A percentile compares a stretch with the other conserved stretches of the same genome.
These are phyloP conservation scores for Xanthoconium stramineum DNA, from an alignment of 768 basidiomycete genomes.

Conservation along the genomic window DNA sequence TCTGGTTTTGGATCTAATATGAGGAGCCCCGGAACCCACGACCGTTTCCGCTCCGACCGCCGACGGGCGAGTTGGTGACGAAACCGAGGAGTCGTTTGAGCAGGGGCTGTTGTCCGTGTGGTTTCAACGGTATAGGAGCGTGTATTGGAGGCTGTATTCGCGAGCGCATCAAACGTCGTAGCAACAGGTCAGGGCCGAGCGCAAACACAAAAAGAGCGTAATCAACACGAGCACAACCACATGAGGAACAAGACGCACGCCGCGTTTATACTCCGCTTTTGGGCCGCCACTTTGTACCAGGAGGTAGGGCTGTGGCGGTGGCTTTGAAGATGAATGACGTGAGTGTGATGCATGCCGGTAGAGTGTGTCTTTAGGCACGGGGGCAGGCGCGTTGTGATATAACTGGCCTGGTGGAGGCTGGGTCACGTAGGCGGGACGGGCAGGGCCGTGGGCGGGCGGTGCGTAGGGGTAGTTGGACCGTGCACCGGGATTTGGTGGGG, in stretches of 20 bases:
- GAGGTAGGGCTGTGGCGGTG: constrained; percentile 25
- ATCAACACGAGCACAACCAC: constrained; percentile 17
- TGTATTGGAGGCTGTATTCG: constrained; percentile 24
- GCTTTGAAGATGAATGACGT: constrained; percentile 23
- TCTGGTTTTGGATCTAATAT: constrained; percentile 14
- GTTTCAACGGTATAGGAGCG: constrained; percentile 28
- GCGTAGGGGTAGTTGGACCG: constrained; percentile 18
- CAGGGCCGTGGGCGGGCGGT: constrained; percentile 10
- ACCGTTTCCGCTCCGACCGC: constrained; percentile 21
- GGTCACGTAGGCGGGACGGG: constrained; percentile 15
- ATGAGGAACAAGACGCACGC: constrained; percentile 23
- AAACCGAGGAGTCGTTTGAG: constrained; percentile 31
- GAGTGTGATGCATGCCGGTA: constrained; percentile 18
- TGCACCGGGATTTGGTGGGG: neutral
- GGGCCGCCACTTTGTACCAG: constrained; percentile 26
- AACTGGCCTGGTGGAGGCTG: constrained; percentile 31
- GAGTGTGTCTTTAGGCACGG: constrained; percentile 16
- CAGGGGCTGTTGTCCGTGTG: constrained; percentile 27
- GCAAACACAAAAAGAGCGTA: neutral
- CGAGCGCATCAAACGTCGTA: constrained; percentile 4
- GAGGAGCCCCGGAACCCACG: constrained; percentile 25
- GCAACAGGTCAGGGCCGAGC: neutral
- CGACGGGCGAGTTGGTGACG: constrained; percentile 22
- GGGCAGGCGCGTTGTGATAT: constrained; percentile 18
- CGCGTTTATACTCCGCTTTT: constrained; percentile 31